These are phyloP conservation scores for Globisporangium alternatum DNA, from an alignment of 352 stramenopile species.

Conservation along the genomic window DNA sequence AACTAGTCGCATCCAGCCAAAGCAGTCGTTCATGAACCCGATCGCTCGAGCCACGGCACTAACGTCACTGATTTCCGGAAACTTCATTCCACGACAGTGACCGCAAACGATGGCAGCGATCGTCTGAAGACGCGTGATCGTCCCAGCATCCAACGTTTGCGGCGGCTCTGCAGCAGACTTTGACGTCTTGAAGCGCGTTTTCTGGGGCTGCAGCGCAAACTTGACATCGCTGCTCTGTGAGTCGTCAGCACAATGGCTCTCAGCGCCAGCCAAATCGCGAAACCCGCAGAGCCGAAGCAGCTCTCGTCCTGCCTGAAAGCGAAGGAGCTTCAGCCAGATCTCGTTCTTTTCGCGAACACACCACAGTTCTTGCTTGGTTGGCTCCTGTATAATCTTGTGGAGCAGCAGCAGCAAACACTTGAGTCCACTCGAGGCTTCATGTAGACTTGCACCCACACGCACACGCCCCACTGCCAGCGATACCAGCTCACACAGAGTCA, in stretches of 20 bases:
- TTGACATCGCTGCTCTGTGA: background rate
- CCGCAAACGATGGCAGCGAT: conserved; percentile 38
- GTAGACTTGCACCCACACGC: conserved; percentile 25
- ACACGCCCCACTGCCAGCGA: conserved; percentile 40
- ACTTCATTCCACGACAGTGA: conserved; percentile 43
- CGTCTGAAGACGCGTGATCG: conserved; percentile 32
- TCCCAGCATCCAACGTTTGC: conserved; percentile 24
- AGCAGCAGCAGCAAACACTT: conserved; percentile 30
- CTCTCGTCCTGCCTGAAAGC: conserved; percentile 24
- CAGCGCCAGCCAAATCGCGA: conserved; percentile 1
- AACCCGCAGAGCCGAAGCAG: conserved; percentile 43
- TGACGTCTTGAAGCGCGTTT: conserved; percentile 43
- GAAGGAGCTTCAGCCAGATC: conserved; percentile 24
- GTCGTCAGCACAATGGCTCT: background rate
- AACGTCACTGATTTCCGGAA: conserved; percentile 45
- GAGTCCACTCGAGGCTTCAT: conserved; percentile 22
- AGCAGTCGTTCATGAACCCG: conserved; percentile 7
- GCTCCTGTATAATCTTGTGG: conserved; percentile 38
- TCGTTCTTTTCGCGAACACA: conserved; percentile 21
- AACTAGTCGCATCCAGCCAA: conserved; percentile 35
- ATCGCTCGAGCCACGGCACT: conserved; percentile 46
- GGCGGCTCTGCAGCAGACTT: conserved; percentile 11
- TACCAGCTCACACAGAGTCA: conserved; percentile 41
- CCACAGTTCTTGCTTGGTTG: conserved; percentile 34
- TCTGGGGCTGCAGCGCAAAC: conserved; percentile 34